Percentiles rank a stretch among this genome's conserved stretches.
Conservation (phyloP, 495 filamentous ascomycete species). For the Penicillium crystallinum region DNA sequence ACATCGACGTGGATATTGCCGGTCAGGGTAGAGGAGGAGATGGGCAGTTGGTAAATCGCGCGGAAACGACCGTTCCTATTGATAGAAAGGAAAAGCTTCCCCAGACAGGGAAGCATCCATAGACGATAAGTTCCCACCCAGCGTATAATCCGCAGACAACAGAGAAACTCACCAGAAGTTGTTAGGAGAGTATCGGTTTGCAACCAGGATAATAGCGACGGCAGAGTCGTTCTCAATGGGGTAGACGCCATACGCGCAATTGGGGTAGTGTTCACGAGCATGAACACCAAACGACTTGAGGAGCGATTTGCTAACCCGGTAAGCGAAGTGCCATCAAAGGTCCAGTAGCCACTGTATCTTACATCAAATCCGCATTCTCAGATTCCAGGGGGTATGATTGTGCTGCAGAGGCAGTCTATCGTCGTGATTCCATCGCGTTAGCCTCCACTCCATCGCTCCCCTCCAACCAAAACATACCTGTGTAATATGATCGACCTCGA, state of each 20-base stretch:
- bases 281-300: slow-evolving; percentile 72
- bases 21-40: slow-evolving; percentile 49
- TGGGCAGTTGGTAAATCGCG: slow-evolving; percentile 66
- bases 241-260: slow-evolving; percentile 72
- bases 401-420: slow-evolving; percentile 73
- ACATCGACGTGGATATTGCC: slow-evolving; percentile 57
- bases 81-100: not conserved
- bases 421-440: not conserved
- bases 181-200: slow-evolving; percentile 94
- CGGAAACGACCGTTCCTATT: slow-evolving; percentile 93
- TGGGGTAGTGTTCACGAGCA: slow-evolving; percentile 84
- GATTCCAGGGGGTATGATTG: slow-evolving; percentile 82
- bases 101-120: not conserved
- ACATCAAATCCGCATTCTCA: slow-evolving; percentile 74
- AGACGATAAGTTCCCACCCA: slow-evolving; percentile 6
- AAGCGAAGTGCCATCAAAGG: slow-evolving; percentile 2
- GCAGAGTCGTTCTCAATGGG: slow-evolving; percentile 67
- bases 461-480: slow-evolving; percentile 45
- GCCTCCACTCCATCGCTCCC: not conserved
- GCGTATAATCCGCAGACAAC: not conserved
- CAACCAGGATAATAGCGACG: slow-evolving; percentile 77
- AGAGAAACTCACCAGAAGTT: slow-evolving; percentile 78
- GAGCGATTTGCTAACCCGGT: slow-evolving; percentile 52
- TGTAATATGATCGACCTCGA: slow-evolving; percentile 77
- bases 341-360: slow-evolving; percentile 12